These are phyloP conservation scores for Xylaria sp. DNA, from an alignment of 2,329 filamentous ascomycete genomes.

Conservation along the genomic window DNA sequence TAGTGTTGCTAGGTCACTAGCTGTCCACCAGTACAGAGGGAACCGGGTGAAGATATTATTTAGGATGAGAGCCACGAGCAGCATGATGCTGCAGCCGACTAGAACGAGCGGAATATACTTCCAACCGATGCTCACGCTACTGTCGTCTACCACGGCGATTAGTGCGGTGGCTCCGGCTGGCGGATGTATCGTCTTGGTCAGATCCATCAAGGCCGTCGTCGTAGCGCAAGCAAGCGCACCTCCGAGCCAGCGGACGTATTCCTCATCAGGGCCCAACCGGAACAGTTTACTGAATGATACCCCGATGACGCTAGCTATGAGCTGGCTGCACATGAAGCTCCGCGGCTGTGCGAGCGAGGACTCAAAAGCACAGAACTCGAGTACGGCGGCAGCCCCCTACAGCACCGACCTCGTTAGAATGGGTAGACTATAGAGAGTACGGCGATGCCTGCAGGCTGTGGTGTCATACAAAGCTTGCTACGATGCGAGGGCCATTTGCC, in stretches of 20 bases:
- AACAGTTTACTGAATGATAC: constrained; percentile 74
- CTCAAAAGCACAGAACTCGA: constrained; percentile 77
- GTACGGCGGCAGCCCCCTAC: constrained; percentile 79
- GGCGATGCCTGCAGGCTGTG: neutral
- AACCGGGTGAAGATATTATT: constrained; percentile 77
- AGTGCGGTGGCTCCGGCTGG: constrained; percentile 80
- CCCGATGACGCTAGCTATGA: constrained; percentile 70
- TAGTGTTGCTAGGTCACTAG: constrained; percentile 47
- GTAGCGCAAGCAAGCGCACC: constrained; percentile 73
- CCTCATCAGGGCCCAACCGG: constrained; percentile 58
- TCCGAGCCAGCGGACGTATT: constrained; percentile 70
- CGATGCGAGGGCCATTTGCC: constrained; percentile 66
- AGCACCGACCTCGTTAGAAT: constrained; percentile 20
- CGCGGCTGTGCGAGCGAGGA: constrained; percentile 79
- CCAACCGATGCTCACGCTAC: constrained; percentile 72
- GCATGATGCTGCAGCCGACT: constrained; percentile 70
- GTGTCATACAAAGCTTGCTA: constrained; percentile 74
- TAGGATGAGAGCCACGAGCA: constrained; percentile 69
- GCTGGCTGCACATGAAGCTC: constrained; percentile 74
- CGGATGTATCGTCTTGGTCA: constrained; percentile 79
- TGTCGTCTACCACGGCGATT: constrained; percentile 70
- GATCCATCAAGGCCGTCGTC: constrained; percentile 71
- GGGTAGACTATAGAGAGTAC: neutral
- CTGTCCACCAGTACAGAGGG: constrained; percentile 77
- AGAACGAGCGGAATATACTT: constrained; percentile 71